Conservation (phyloP, 305 asterid species). For the Salvia sclarea region DNA sequence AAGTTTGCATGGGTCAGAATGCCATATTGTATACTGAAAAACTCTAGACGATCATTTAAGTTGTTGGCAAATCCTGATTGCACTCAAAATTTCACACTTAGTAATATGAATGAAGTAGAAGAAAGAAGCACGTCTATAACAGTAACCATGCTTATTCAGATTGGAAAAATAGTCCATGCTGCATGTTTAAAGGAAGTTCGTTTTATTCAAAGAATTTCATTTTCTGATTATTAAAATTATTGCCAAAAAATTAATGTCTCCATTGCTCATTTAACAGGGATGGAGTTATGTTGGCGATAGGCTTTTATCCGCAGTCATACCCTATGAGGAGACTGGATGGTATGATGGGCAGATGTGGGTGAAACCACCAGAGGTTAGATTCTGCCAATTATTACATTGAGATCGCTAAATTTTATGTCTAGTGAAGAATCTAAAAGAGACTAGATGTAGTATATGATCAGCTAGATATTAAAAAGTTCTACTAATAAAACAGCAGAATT, state of each 20-base stretch:
- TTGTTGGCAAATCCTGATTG: not conserved
- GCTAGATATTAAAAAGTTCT: not conserved
- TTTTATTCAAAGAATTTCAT: not conserved
- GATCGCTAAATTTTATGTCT: not conserved
- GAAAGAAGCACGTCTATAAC: not conserved
- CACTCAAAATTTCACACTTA: not conserved
- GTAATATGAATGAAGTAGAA: not conserved
- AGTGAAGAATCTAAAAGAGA: conserved; percentile 6
- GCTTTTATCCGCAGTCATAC: conserved; percentile 85
- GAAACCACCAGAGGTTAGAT: conserved; percentile 90
- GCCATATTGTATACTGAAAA: not conserved
- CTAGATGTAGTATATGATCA: not conserved
- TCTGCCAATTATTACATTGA: not conserved
- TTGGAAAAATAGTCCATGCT: not conserved
- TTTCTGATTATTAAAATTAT: not conserved
- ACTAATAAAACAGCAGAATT: not conserved
- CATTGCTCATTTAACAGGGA: conserved; percentile 48
- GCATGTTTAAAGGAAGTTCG: not conserved
- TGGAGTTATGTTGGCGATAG: conserved; percentile 97
- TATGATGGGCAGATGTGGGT: conserved; percentile 99
- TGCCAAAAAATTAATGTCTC: not conserved
- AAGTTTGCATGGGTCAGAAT: conserved; percentile 5
- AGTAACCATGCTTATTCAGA: conserved; percentile 2
- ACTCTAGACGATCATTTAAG: not conserved
- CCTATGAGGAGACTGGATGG: conserved; percentile 97